Conservation (phyloP, 2,329 filamentous ascomycete genomes). For the Pezicula carpinea region DNA sequence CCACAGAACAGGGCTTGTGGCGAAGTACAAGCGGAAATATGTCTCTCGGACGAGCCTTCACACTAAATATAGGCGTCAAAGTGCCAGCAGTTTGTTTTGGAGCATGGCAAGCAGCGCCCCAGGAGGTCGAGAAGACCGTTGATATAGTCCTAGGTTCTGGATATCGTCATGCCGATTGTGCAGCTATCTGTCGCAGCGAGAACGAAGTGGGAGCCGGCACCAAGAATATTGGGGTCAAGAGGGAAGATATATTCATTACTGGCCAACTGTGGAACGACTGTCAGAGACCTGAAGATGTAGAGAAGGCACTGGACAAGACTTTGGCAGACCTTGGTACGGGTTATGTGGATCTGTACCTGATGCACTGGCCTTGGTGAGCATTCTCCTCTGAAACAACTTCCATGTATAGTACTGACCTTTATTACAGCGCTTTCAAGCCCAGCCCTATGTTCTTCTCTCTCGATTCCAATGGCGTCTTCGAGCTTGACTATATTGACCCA, state of each 20-base stretch:
- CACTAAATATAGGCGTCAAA: conserved; percentile 26
- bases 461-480: conserved; percentile 9
- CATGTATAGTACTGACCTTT: neutral
- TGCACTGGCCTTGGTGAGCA: conserved; percentile 26
- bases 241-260: conserved; percentile 40
- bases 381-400: neutral
- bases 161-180: conserved; percentile 35
- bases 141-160: conserved; percentile 51
- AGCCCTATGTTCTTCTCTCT: conserved; percentile 9
- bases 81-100: conserved; percentile 38
- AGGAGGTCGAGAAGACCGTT: conserved; percentile 37
- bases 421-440: conserved; percentile 5
- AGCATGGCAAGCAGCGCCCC: conserved; percentile 36
- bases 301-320: conserved; percentile 22
- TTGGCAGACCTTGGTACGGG: conserved; percentile 29
- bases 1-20: no score
- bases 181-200: conserved; percentile 25
- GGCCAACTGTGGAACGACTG: conserved; percentile 54
- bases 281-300: conserved; percentile 26
- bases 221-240: conserved; percentile 28
- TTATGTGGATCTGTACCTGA: conserved; percentile 33
- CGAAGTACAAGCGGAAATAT: no score
- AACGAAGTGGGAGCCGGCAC: conserved; percentile 37
- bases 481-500: conserved; percentile 4
- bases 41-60: conserved; percentile 26